These are phyloP conservation scores for Inga oerstediana DNA, from an alignment of 306 rosid species.

Conservation along the genomic window DNA sequence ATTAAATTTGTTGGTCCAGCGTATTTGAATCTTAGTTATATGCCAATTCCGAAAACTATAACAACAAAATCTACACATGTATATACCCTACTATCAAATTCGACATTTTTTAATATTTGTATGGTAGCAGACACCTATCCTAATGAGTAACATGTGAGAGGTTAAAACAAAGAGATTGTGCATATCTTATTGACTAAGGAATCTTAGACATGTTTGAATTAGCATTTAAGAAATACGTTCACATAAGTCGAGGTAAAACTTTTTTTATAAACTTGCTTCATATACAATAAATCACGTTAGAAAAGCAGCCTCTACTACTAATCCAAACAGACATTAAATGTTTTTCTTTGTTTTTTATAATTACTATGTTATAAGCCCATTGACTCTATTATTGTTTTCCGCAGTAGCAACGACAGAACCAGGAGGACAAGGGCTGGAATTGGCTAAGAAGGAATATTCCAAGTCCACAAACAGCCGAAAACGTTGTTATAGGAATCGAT, in stretches of 20 bases:
- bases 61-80: too few relatives aligned
- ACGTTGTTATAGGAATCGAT: neutral
- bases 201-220: too few relatives aligned
- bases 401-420: neutral
- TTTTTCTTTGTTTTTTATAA: too few relatives aligned
- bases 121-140: neutral
- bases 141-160: neutral
- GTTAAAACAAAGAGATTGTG: neutral
- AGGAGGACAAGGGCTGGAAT: neutral
- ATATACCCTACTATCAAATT: neutral
- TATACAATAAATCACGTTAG: too few relatives aligned
- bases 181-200: neutral
- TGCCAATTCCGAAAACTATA: neutral
- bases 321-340: too few relatives aligned
- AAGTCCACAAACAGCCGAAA: conserved; percentile 19
- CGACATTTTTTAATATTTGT: neutral
- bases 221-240: too few relatives aligned
- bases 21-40: neutral
- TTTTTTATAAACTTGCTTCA: too few relatives aligned
- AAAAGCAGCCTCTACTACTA: too few relatives aligned
- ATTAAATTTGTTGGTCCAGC: neutral
- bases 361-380: too few relatives aligned
- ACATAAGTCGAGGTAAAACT: too few relatives aligned
- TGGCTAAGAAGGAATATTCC: conserved; percentile 25
- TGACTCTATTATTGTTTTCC: neutral